Percentiles rank a stretch among this genome's conserved stretches.
Evolutionary conservation across 345 rosid genomes (phyloP).

Genomic region (Brassica carinata): DNA sequence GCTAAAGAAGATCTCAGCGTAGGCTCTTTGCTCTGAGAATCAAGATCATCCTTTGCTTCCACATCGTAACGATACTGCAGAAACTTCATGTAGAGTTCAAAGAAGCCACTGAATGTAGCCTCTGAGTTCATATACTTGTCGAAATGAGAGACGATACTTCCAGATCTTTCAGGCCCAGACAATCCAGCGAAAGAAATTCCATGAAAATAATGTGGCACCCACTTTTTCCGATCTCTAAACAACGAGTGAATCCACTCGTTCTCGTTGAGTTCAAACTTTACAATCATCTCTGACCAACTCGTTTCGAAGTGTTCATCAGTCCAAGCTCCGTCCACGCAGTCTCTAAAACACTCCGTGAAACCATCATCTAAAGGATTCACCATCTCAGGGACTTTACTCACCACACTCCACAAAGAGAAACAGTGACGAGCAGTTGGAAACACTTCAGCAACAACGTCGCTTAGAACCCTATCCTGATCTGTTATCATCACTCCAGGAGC

Average conservation of each 20-base stretch:
- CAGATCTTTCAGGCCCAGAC: conserved; percentile 35
- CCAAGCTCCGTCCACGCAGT: conserved; percentile 53
- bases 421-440: conserved; percentile 49
- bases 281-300: conserved; percentile 51
- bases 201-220: conserved; percentile 52
- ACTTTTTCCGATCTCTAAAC: conserved; percentile 50
- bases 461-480: conserved; percentile 46
- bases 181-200: conserved; percentile 43
- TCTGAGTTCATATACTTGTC: conserved; percentile 36
- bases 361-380: conserved; percentile 43
- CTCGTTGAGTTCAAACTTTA: conserved; percentile 46
- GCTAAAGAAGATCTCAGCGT: conserved; percentile 48
- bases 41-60: conserved; percentile 49
- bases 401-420: conserved; percentile 42
- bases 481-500: conserved; percentile 48
- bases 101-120: conserved; percentile 46
- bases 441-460: conserved; percentile 41
- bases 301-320: conserved; percentile 47
- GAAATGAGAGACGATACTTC: conserved; percentile 30
- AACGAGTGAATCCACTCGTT: conserved; percentile 50
- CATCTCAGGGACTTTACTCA: conserved; percentile 49
- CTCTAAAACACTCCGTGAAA: conserved; percentile 44
- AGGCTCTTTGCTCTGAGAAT: conserved; percentile 49
- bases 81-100: conserved; percentile 45
- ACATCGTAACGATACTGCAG: conserved; percentile 44